phyloP scores from a whole-genome alignment of 2,329 filamentous ascomycete species.

The Fusarium sp. region DNA sequence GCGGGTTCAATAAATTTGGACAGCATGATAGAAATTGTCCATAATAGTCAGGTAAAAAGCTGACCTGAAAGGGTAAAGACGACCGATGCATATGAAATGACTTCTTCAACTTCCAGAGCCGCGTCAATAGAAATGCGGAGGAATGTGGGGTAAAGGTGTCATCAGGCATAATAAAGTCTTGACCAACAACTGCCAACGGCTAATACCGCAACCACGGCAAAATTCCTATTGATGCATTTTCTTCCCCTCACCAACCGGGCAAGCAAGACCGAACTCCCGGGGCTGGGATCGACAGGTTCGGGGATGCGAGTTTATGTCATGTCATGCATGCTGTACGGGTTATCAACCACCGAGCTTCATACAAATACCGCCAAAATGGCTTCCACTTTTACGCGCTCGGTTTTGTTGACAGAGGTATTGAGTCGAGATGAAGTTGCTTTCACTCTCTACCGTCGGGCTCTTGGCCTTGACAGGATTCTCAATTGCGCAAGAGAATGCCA shows the following conservation, averaged over 20 bases:
- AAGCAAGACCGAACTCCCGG: conserved; percentile 28
- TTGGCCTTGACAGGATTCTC: conserved; percentile 27
- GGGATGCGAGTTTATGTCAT: not conserved
- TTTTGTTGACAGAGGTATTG: not conserved
- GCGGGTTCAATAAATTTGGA: not conserved
- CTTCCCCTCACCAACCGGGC: conserved; percentile 32
- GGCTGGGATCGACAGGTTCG: conserved; percentile 24
- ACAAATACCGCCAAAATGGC: not conserved
- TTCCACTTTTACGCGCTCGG: not conserved
- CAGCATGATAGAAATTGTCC: not conserved
- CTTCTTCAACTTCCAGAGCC: conserved; percentile 8
- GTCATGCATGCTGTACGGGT: conserved; percentile 14
- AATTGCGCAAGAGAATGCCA: conserved; percentile 14
- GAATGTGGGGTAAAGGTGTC: conserved; percentile 24
- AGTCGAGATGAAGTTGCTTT: conserved; percentile 29
- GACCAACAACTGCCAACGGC: conserved; percentile 7
- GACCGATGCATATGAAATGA: conserved; percentile 25
- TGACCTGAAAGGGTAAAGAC: conserved; percentile 5
- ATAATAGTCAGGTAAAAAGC: not conserved
- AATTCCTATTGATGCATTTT: conserved; percentile 38
- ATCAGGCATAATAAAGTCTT: conserved; percentile 2
- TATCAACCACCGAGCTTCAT: conserved; percentile 23
- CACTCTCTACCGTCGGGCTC: conserved; percentile 24
- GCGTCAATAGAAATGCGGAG: conserved; percentile 35
- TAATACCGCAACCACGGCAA: conserved; percentile 14